Base-by-base conservation (phyloP, 179 eudicot genomes). In the Pouteria campechiana region DNA sequence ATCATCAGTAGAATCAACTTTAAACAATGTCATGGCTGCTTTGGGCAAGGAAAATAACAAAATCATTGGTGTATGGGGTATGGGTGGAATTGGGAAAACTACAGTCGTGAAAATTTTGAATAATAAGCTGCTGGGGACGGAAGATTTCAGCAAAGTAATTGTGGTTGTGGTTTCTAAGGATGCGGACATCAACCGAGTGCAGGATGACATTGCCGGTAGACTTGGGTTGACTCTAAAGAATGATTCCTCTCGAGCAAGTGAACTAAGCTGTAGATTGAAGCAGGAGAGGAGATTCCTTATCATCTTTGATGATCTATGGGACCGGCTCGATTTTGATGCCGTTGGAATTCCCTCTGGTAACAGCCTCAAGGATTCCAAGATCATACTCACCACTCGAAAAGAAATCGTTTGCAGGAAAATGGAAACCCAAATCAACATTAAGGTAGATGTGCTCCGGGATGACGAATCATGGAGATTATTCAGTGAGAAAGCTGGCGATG, bases 221-320 rank as follows among this genome's bases (percentile, higher is more conserved):
- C 43, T 67, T n/a, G 65, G 68, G 6, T 53, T 53, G 37, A 45
- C 10, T 12, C 65, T 42, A 25, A 44, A 53, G 29, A 52, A 25
- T 15, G 51, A 32, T n/a, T 18, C 34, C 8, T 37, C 40, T 17
- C 57, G 72, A 31, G 71, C 76, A 13, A 2, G 46, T 32, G 37
- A 67, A 43, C 57, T 75, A 15, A 50, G 55, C 5, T 38, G 37
- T 32, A 54, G 69, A 37, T 21, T 70, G 25, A 50, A 25, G 32
- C 46, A 37, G 4, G 31, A 13, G 29, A 42, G 50, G 19, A 20
- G 58, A 28, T 36, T 47, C 9, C 65, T 75, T 5, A 7, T 70
- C 16, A 55, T 75, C 33, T 21, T 75, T 4, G 81, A 75, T 43
- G 81, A 75, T 50, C 53, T 67, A 17, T 70, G 77, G 77, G 43